A percentile compares a stretch with the other conserved stretches of the same genome.
Evolutionary conservation across 208 protist species (phyloP).

Genomic region (Trypanosoma cruzi): DNA sequence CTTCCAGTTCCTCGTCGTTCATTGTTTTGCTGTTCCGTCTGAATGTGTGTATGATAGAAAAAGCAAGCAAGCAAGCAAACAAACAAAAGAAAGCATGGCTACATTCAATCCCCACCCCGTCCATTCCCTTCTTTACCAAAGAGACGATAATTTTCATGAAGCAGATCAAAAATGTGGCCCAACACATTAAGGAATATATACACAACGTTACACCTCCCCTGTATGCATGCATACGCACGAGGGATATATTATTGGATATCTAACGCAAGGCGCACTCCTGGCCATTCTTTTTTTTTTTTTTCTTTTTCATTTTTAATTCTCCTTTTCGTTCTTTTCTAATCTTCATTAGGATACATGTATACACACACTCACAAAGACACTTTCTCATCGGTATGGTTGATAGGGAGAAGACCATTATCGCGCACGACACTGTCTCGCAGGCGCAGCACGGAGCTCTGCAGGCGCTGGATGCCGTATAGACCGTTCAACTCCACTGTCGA

Average conservation of each 20-base stretch:
- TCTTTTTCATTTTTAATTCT: too few species aligned
- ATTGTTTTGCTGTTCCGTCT: neutral
- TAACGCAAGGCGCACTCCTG: neutral
- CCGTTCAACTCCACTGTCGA: slow-evolving; percentile 68
- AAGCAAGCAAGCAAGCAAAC: slow-evolving; percentile 3
- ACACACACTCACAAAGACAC: neutral
- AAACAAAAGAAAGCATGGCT: slow-evolving; percentile 8
- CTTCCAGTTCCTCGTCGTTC: slow-evolving; percentile 61
- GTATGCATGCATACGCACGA: too few species aligned
- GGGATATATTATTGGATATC: neutral
- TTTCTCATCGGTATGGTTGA: slow-evolving; percentile 35
- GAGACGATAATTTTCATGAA: neutral
- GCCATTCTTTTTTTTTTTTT: too few species aligned
- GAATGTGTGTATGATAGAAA: slow-evolving; percentile 8
- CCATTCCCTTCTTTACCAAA: neutral
- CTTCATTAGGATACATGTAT: neutral
- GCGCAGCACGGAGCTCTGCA: slow-evolving; percentile 46
- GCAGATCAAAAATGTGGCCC: neutral
- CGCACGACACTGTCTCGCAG: slow-evolving; percentile 49
- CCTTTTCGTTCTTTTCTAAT: neutral
- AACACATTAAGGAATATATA: neutral
- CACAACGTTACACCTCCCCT: too few species aligned
- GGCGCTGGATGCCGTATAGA: slow-evolving; percentile 65
- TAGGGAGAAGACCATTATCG: slow-evolving; percentile 62
- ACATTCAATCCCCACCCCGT: neutral